These are phyloP conservation scores for Cyclotella atomus DNA, from an alignment of 108 stramenopile genomes.

Conservation along the genomic window DNA sequence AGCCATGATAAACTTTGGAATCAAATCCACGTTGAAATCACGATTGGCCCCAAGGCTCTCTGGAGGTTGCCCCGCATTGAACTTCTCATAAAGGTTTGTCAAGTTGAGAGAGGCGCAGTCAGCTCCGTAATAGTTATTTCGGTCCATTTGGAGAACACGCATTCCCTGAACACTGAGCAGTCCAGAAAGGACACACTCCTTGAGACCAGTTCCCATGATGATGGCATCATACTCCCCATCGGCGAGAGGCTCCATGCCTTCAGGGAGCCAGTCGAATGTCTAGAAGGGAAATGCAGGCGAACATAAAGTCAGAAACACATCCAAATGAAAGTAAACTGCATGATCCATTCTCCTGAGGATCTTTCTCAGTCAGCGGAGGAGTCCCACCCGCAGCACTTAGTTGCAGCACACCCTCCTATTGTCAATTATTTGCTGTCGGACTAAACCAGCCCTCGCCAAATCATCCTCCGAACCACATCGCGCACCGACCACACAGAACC, in stretches of 20 bases:
- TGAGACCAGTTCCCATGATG: constrained; percentile 98
- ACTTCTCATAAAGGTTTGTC: constrained; percentile 96
- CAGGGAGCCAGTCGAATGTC: constrained; percentile 91
- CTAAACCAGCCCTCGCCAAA: no score
- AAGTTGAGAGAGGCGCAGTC: constrained; percentile 98
- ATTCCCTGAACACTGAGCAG: constrained; percentile 92
- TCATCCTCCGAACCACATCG: no score
- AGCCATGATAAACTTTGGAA: constrained; percentile 99
- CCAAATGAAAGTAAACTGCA: not conserved
- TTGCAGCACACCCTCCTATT: not conserved
- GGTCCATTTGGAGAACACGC: constrained; percentile 97
- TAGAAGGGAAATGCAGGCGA: constrained; percentile 7
- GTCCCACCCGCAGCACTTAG: no score
- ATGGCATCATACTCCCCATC: constrained; percentile 99
- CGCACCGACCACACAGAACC: not conserved
- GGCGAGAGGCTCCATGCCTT: constrained; percentile 93
- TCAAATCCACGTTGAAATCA: constrained; percentile 98
- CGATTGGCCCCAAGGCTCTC: constrained; percentile 86
- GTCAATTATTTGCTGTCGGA: no score
- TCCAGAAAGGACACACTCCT: constrained; percentile 99
- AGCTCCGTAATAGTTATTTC: constrained; percentile 98
- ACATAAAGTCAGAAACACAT: not conserved
- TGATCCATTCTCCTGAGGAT: no score
- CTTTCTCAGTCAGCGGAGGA: no score
- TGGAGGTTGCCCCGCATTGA: constrained; percentile 86